Evolutionary conservation across 2,329 filamentous ascomycete species (phyloP), one percentile per base, ranked within the genome.

Genomic region (Hypocrella siamensis): DNA sequence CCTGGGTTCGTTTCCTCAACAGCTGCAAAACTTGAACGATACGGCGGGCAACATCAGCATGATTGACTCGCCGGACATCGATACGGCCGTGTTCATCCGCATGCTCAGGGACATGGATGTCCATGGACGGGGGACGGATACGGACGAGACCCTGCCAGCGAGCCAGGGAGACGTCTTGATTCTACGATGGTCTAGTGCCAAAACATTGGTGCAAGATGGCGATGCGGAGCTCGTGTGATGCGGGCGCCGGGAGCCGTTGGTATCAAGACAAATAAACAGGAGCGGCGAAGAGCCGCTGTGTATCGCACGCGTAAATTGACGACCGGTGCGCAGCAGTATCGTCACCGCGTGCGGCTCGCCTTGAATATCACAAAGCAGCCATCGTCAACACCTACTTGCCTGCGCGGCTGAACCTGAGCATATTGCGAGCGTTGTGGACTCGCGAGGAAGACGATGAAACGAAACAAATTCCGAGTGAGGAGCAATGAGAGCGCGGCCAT

Each of bases 31-130:
- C 42, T 61, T 98, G 33, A 92, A 96, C 56, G 90, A 98, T 58
- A 82, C 80, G 11, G 76, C 80, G 0, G 88, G 85, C 19, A 86
- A 86, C 8, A 77, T 88, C 35, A 85, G 72, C 57, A 98, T 98
- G 90, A 73, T 96, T 19, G 85, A 93, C 48, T 65, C 70, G 3
- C 90, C 90, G 0, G 90, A 96, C 50, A 58, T 75, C 30, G 80
- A 90, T 38, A 66, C 70, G 2, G 84, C 84, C 6, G 86, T 96
- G 3, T 94, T 98, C 53, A 74, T 85, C 26, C 65, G 88, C 38
- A 65, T 81, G 30, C 55, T 86, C 32, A 65, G 62, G 33, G 72
- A 79, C 45, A 59, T 63, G 3, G 59, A 68, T 5, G 67, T 75
- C 10, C 58, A 63, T 35, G 67, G 74, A 6, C 64, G 65, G 39